phyloP scores from a whole-genome alignment of 2,329 filamentous ascomycete genomes.

The Rhynchosporium graminicola region DNA sequence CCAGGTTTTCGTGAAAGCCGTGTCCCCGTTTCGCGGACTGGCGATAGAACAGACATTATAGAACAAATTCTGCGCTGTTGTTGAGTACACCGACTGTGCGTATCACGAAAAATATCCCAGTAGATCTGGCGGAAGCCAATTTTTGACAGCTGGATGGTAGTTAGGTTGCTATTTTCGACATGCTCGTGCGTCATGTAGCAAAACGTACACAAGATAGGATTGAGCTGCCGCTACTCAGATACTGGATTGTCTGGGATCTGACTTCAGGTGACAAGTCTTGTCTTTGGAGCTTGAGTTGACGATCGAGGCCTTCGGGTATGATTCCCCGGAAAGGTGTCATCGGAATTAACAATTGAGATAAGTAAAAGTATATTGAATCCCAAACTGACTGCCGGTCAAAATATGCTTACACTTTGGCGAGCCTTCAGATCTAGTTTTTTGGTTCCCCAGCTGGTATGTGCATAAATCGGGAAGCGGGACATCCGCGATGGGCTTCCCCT shows the following conservation, averaged over 20 bases:
- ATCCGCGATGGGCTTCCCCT: no score
- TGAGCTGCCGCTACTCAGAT: slow-evolving; percentile 1
- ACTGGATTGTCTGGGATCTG: not conserved
- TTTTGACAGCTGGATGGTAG: no score
- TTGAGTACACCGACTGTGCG: not conserved
- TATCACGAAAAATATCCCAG: no score
- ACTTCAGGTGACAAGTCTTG: not conserved
- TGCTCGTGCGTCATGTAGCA: no score
- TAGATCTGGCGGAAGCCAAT: no score
- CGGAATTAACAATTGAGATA: not conserved
- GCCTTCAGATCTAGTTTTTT: no score
- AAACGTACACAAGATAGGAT: not conserved
- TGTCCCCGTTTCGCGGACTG: not conserved
- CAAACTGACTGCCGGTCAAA: no score
- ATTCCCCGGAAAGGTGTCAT: not conserved
- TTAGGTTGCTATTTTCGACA: no score
- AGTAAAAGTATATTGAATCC: not conserved
- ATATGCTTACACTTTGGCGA: no score
- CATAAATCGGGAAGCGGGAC: no score
- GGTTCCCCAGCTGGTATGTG: no score
- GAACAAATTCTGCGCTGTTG: not conserved
- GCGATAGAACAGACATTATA: no score
- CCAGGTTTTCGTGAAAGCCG: not conserved
- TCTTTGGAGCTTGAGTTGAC: not conserved
- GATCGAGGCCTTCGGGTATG: not conserved